A percentile compares a stretch with the other conserved stretches of the same genome.
Evolutionary conservation across 2,329 filamentous ascomycete species (phyloP).

Genomic region (Alternaria brassicae): DNA sequence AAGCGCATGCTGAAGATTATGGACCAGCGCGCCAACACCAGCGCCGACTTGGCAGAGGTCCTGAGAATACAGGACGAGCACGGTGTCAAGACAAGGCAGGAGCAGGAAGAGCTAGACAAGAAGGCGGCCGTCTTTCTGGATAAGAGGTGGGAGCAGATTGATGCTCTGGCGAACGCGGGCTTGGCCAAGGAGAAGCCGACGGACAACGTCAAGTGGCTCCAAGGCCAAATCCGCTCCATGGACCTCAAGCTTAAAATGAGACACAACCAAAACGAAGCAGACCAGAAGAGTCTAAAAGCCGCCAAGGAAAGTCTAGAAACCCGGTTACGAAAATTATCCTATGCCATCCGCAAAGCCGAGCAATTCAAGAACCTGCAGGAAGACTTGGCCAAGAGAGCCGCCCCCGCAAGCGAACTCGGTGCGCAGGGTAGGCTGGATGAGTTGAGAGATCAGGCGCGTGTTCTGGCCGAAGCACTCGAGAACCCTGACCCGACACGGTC

Average conservation of each 20-base stretch:
- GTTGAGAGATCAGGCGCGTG: constrained; percentile 19
- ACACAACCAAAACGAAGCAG: constrained; percentile 35
- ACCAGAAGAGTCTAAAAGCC: constrained; percentile 33
- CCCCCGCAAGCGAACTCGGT: constrained; percentile 30
- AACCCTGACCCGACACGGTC: constrained; percentile 25
- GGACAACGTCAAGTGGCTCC: constrained; percentile 35
- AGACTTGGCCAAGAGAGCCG: constrained; percentile 21
- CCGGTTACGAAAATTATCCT: constrained; percentile 32
- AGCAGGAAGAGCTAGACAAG: constrained; percentile 24
- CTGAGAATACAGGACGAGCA: constrained; percentile 57
- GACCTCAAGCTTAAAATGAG: constrained; percentile 34
- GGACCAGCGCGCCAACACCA: constrained; percentile 69
- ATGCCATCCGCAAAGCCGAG: constrained; percentile 33
- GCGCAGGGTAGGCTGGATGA: constrained; percentile 28
- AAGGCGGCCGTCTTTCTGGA: constrained; percentile 24
- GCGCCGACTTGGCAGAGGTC: constrained; percentile 67
- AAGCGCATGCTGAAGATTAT: constrained; percentile 63
- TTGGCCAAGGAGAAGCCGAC: constrained; percentile 19
- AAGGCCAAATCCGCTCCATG: constrained; percentile 34
- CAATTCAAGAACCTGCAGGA: constrained; percentile 30
- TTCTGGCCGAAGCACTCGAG: constrained; percentile 20
- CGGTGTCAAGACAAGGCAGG: constrained; percentile 30
- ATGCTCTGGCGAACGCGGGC: constrained; percentile 28
- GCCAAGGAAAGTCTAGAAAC: constrained; percentile 33
- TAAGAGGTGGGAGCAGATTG: constrained; percentile 37